Base-by-base conservation (phyloP, 441 rosid genomes). In the Arabidopsis lyrata region DNA sequence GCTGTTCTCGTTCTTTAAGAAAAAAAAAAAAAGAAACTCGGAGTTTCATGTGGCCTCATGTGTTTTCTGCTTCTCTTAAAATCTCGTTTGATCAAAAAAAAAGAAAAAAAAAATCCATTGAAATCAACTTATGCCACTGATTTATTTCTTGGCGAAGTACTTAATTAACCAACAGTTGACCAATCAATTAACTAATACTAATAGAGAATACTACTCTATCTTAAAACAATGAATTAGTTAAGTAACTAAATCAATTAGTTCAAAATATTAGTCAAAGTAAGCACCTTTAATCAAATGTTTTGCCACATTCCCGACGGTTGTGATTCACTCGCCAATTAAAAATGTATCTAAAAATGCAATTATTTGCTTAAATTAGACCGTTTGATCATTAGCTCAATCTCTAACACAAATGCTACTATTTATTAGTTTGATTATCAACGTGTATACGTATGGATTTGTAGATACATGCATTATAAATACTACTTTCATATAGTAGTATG, bases 21-120 rank as follows among this genome's bases (percentile, higher is more conserved):
- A 4, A 34, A 34, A 7, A 7, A 34, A 3, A 1, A 34, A 34
- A 34, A 3, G 1, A 47, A 48, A 15, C 31, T 62, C 8, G 5
- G 47, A 42, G 10, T 52, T 42, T 72, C 76, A 72, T 44, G 67
- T 63, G 76, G 69, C 64, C 55, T 63, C 76, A 64, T 73, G 72
- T 73, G 77, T 73, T 65, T 72, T 73, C 52, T 70, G 65, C 52
- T 47, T 73, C 71, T 12, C 63, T 64, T 63, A 20, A 15, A 53
- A 14, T 14, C 50, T 10, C 56, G 6, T 49, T 31, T 49, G 10
- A 6, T 22, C 22, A 22, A 50, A n/a, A 10, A 50, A 22, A 13
- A 10, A 5, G 5, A 45, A 44, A 13, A 42, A 42, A 4, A 5
- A 36, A n/a, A 6, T 47, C 20, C 20, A 1, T 39, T 50, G 67